Evolutionary conservation across 2,329 filamentous ascomycete genomes (phyloP), one percentile per base, ranked within the genome.

Genomic region (Phaeoacremonium minimum): DNA sequence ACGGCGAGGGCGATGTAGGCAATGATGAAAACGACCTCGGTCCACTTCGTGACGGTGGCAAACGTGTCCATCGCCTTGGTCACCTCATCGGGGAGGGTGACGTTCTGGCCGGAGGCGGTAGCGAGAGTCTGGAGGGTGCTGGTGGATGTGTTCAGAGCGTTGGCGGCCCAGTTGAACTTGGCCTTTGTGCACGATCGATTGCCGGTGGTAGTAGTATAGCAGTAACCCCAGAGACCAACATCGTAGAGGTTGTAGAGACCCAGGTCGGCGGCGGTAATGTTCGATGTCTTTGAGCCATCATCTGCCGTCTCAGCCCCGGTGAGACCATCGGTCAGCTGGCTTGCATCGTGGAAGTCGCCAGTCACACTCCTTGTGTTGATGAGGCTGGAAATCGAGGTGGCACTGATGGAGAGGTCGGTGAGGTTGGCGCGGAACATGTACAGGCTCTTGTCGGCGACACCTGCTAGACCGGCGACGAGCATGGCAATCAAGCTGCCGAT

Each of bases 211-310:
- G 72, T 63, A 36, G 75, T 79, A 39, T 70, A 67, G 75, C 93
- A 97, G 75, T 89, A 95, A 57, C 85, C 85, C 85, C 87, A 95
- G 26, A 97, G 73, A 55, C 77, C 79, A 55, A 97, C 72, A 43
- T 85, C 76, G 75, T 96, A 97, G 53, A 80, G 72, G 56, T 91
- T 80, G 52, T 74, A 77, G 41, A 95, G 74, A 37, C 75, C 70
- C 30, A 87, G 69, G 16, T 76, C 63, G 2, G 57, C 46, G 7
- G 76, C 77, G 4, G 74, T 80, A 52, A 82, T 69, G 61, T 77
- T 80, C n/a, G 28, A 38, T 7, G 36, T 35, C 16, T 13, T 9
- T 18, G 28, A 6, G 7, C 9, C 11, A 17, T 17, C 20, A 12
- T 18, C 7, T 7, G 41, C 35, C 11, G 41, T 18, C 6, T 32